Evolutionary conservation across 2,329 filamentous ascomycete genomes (phyloP).

Genomic region (Akanthomyces lecanii): DNA sequence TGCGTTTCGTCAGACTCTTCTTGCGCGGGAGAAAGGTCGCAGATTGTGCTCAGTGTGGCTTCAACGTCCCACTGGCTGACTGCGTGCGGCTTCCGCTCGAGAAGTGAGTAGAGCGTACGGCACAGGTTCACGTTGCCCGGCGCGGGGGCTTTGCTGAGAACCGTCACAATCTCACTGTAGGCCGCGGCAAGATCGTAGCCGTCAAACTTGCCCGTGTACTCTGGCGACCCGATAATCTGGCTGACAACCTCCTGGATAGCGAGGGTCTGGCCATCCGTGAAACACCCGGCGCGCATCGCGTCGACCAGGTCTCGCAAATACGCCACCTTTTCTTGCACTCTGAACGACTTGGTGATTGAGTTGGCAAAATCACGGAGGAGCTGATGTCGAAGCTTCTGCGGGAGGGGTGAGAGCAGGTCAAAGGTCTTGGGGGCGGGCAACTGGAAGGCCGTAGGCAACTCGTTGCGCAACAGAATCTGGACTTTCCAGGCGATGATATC

Average conservation of each 20-base stretch:
- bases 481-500: constrained; percentile 43
- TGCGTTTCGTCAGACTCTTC: constrained; percentile 19
- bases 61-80: constrained; percentile 59
- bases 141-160: constrained; percentile 24
- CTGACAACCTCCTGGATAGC: constrained; percentile 41
- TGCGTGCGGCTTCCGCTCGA: constrained; percentile 46
- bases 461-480: constrained; percentile 39
- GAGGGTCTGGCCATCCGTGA: constrained; percentile 38
- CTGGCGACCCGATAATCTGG: constrained; percentile 34
- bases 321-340: constrained; percentile 29
- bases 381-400: constrained; percentile 27
- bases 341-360: constrained; percentile 31
- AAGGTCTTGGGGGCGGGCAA: constrained; percentile 33
- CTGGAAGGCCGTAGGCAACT: constrained; percentile 31
- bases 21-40: constrained; percentile 28
- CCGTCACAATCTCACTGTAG: constrained; percentile 39
- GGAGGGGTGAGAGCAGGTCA: constrained; percentile 27
- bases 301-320: constrained; percentile 38
- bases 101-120: constrained; percentile 40
- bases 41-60: constrained; percentile 44
- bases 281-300: constrained; percentile 27
- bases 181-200: constrained; percentile 37
- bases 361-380: constrained; percentile 31
- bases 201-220: constrained; percentile 26
- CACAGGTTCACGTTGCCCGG: constrained; percentile 36